These are phyloP conservation scores for Eucalyptus viminalis DNA, from an alignment of 345 rosid genomes.

Conservation along the genomic window DNA sequence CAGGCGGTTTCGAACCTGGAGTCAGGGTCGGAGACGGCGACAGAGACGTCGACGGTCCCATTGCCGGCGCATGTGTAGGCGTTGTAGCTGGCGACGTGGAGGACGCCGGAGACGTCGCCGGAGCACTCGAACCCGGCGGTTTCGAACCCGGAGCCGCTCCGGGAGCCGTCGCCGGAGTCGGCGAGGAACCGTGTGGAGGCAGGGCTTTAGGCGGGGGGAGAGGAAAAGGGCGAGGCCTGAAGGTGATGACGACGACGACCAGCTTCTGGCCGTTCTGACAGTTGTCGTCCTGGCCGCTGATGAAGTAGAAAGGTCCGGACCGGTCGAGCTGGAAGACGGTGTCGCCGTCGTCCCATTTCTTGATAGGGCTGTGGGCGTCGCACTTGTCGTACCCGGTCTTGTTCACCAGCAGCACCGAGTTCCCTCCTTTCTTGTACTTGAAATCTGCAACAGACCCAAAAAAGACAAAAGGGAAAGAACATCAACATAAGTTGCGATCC, in stretches of 20 bases:
- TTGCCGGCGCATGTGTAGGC: not conserved
- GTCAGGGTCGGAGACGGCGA: not conserved
- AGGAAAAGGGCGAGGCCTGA: not conserved
- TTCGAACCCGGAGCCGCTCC: not conserved
- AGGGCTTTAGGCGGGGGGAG: not conserved
- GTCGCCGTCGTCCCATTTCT: not conserved
- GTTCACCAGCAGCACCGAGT: not conserved
- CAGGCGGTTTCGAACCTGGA: not conserved
- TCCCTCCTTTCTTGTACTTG: not conserved
- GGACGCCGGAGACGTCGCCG: not conserved
- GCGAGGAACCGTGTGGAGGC: not conserved
- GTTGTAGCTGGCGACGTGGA: not conserved
- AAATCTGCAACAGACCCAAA: slow-evolving; percentile 2
- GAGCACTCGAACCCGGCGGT: not conserved
- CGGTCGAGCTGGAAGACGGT: not conserved
- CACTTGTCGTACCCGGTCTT: not conserved
- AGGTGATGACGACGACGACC: not conserved
- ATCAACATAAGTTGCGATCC: not conserved
- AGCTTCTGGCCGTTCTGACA: slow-evolving; percentile 49
- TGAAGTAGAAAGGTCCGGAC: not conserved
- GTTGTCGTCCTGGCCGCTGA: slow-evolving; percentile 7
- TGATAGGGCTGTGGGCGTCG: not conserved
- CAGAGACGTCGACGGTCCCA: not conserved
- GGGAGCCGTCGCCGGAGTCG: not conserved
- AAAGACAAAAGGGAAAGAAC: not conserved